These are phyloP conservation scores for Aspergillus sp. DNA, from an alignment of 2,329 filamentous ascomycete genomes.

Conservation along the genomic window DNA sequence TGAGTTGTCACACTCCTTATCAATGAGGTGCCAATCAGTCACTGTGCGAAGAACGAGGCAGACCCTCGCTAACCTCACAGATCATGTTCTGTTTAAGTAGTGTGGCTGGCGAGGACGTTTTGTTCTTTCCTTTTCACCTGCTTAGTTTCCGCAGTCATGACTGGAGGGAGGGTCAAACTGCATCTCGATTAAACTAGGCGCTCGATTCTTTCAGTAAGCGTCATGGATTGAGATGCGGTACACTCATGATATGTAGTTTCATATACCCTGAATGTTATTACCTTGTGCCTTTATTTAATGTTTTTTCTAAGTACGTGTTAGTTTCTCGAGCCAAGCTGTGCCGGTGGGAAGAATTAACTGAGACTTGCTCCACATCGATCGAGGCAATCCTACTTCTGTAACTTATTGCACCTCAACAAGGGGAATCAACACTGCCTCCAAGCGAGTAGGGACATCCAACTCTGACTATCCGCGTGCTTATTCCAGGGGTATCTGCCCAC, in stretches of 20 bases:
- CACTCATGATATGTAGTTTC: neutral
- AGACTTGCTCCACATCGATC: no score
- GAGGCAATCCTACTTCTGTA: no score
- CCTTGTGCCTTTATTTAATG: no score
- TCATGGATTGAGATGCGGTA: slow-evolving; percentile 6
- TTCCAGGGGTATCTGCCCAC: no score
- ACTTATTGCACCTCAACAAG: no score
- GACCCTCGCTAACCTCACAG: slow-evolving; percentile 37
- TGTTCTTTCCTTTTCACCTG: slow-evolving; percentile 30
- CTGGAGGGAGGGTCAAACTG: slow-evolving; percentile 35
- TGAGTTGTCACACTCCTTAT: slow-evolving; percentile 86
- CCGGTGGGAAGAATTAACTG: no score
- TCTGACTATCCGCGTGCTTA: no score
- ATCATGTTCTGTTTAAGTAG: slow-evolving; percentile 29
- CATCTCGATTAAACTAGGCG: slow-evolving; percentile 28
- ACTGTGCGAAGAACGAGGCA: slow-evolving; percentile 78
- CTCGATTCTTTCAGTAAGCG: slow-evolving; percentile 29
- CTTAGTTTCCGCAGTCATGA: slow-evolving; percentile 26
- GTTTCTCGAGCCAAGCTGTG: no score
- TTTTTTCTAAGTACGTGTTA: no score
- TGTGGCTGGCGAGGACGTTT: slow-evolving; percentile 31
- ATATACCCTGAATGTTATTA: neutral
- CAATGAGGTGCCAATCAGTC: slow-evolving; percentile 94
- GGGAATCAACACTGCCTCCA: no score
- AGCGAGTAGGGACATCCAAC: no score